Evolutionary conservation across 495 filamentous ascomycete genomes (phyloP), one percentile per base, ranked within the genome.

Genomic region (Aspergillus carlsbadensis): DNA sequence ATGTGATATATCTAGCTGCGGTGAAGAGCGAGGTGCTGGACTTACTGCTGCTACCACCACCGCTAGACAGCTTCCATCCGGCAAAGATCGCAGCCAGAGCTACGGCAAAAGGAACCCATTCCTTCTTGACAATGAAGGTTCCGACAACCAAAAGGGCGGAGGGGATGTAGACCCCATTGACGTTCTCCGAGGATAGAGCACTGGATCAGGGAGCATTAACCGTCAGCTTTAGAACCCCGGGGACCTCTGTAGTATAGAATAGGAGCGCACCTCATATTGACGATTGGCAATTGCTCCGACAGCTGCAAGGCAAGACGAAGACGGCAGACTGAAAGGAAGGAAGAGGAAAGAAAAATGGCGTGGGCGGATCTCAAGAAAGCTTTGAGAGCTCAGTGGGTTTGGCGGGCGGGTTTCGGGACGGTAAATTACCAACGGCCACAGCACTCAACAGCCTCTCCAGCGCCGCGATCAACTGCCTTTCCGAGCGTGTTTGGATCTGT

Each of bases 81-180:
- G 81, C 80, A 26, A 94, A 64, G 17, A 81, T 64, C 21, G 83
- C 67, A 29, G 88, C 85, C 11, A 87, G 42, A 2, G 84, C 73
- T 26, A 87, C 78, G 11, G 92, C 92, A 66, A 86, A 88, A 22
- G 84, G 83, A 11, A 87, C 65, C 79, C 83, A 96, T 78, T 96
- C 86, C 42, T 69, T 75, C 79, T 95, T 94, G 45, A 90, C 74
- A 56, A 96, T 84, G 55, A 82, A 82, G 37, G 83, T 84, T 61
- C 89, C 91, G 20, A 90, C 71, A 47, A 96, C 74, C 35, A 96
- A 74, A 34, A 97, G 80, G 55, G 82, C 87, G n/a, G 87, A 87
- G 52, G 93, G 93, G 62, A 96, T 86, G 68, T 94, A 91, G 61
- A 93, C 82, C 61, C 87, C 87, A 67, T 87, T 84, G 63, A 94